Conservation (phyloP, 768 basidiomycete species). For the Psilocybe subaeruginosa region DNA sequence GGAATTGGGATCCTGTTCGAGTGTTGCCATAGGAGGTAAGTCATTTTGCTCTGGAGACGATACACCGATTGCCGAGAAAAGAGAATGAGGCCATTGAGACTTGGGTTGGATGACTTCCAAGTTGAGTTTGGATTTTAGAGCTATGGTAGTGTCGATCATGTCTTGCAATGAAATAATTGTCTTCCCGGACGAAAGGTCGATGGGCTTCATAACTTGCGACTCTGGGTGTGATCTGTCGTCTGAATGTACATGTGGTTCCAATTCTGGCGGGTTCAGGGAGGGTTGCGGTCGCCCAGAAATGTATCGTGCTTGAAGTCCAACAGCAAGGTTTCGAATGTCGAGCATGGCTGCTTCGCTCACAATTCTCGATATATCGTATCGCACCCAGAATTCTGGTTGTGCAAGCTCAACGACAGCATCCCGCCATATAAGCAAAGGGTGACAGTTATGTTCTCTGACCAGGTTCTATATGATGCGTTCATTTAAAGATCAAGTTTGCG, state of each 20-base stretch:
- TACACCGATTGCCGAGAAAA: slow-evolving; percentile 37
- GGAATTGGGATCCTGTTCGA: slow-evolving; percentile 34
- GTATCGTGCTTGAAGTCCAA: slow-evolving; percentile 46
- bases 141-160: slow-evolving; percentile 73
- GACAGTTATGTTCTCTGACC: slow-evolving; percentile 71
- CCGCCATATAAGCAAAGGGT: slow-evolving; percentile 71
- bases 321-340: slow-evolving; percentile 56
- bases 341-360: slow-evolving; percentile 72
- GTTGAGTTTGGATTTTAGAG: slow-evolving; percentile 71
- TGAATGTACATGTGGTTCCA: slow-evolving; percentile 3
- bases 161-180: slow-evolving; percentile 67
- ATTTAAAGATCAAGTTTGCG: neutral
- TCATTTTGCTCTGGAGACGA: slow-evolving; percentile 16
- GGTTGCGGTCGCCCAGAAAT: slow-evolving; percentile 12
- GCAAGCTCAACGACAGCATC: slow-evolving; percentile 67
- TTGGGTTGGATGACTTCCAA: slow-evolving; percentile 59
- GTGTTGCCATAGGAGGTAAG: slow-evolving; percentile 6
- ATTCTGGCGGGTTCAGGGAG: neutral
- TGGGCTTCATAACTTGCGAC: slow-evolving; percentile 33
- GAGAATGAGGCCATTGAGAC: slow-evolving; percentile 52
- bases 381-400: slow-evolving; percentile 67
- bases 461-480: slow-evolving; percentile 48
- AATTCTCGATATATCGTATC: slow-evolving; percentile 63
- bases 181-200: slow-evolving; percentile 40
- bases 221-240: neutral